These are phyloP conservation scores for Rhodotorula taiwanensis DNA, from an alignment of 768 basidiomycete genomes.

Conservation along the genomic window DNA sequence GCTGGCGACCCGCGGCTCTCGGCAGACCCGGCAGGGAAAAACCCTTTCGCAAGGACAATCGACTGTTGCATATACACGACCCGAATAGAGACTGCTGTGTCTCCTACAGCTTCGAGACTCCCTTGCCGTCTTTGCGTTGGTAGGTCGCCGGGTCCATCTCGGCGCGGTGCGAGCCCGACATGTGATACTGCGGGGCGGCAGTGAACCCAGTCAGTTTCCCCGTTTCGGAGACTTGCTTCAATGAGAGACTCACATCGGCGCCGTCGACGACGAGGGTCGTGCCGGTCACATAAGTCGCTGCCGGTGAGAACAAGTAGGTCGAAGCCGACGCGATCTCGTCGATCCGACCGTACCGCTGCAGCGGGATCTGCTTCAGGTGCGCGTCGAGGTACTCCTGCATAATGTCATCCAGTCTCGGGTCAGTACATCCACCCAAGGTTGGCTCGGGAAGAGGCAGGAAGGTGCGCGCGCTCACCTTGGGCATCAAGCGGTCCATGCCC, in stretches of 20 bases:
- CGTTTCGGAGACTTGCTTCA: too few species aligned
- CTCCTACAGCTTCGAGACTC: constrained; percentile 4
- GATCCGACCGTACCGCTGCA: constrained; percentile 39
- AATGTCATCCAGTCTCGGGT: too few species aligned
- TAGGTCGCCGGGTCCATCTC: too few species aligned
- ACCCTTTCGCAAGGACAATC: background rate
- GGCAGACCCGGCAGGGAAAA: background rate
- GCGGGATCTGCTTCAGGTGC: constrained; percentile 37
- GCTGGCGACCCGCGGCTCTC: too few species aligned
- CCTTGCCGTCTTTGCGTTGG: background rate
- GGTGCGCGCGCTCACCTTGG: too few species aligned
- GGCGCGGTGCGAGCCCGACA: background rate
- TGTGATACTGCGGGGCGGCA: constrained; percentile 15
- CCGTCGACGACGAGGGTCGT: constrained; percentile 44
- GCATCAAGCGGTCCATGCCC: constrained; percentile 48
- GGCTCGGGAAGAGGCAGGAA: too few species aligned
- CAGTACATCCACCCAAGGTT: too few species aligned
- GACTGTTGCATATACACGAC: too few species aligned
- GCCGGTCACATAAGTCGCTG: constrained; percentile 44
- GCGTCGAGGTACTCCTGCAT: constrained; percentile 39
- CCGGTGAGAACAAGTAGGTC: constrained; percentile 49
- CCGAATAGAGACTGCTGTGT: too few species aligned
- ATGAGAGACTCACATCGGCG: constrained; percentile 40
- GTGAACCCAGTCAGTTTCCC: background rate
- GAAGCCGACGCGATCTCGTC: constrained; percentile 48